A percentile compares a stretch with the other conserved stretches of the same genome.
Evolutionary conservation across 1,139 yeast species (phyloP).

Genomic region (Blastobotrys illinoisensis): DNA sequence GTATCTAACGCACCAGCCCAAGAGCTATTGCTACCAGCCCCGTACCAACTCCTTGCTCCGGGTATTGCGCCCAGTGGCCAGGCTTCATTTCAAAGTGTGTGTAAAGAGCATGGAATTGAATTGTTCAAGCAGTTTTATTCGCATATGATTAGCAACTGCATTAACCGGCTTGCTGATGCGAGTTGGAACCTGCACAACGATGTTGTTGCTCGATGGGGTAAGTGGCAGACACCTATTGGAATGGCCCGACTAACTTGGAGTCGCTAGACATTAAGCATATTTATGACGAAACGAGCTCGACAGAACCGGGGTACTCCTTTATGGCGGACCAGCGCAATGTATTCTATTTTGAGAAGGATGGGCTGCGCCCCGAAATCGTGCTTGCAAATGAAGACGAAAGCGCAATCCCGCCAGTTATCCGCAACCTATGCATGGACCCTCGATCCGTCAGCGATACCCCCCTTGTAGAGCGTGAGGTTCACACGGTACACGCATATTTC

Average conservation of each 20-base stretch:
- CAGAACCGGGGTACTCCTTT: slow-evolving; percentile 1
- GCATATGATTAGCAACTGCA: neutral
- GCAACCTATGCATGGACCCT: neutral
- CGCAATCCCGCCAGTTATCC: neutral
- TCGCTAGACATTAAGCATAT: neutral
- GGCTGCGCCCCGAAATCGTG: neutral
- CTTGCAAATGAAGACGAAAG: neutral
- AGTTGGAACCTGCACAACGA: slow-evolving; percentile 55
- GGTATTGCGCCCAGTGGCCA: too few species aligned
- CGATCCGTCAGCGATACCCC: neutral
- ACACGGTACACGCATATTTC: neutral
- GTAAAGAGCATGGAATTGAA: slow-evolving; percentile 1
- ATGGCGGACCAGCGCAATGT: slow-evolving; percentile 4
- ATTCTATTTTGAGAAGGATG: neutral
- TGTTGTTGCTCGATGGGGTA: slow-evolving; percentile 88
- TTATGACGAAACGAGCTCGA: neutral
- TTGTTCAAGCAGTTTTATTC: slow-evolving; percentile 1
- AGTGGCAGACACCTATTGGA: slow-evolving; percentile 32
- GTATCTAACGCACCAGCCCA: too few species aligned
- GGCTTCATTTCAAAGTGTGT: neutral
- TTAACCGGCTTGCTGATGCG: slow-evolving; percentile 2
- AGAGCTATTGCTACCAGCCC: too few species aligned
- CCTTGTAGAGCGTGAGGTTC: neutral
- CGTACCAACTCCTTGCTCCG: too few species aligned
- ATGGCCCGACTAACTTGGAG: neutral